These are phyloP conservation scores for Violaceomyces palustris DNA, from an alignment of 1,284 basidiomycete genomes.

Conservation along the genomic window DNA sequence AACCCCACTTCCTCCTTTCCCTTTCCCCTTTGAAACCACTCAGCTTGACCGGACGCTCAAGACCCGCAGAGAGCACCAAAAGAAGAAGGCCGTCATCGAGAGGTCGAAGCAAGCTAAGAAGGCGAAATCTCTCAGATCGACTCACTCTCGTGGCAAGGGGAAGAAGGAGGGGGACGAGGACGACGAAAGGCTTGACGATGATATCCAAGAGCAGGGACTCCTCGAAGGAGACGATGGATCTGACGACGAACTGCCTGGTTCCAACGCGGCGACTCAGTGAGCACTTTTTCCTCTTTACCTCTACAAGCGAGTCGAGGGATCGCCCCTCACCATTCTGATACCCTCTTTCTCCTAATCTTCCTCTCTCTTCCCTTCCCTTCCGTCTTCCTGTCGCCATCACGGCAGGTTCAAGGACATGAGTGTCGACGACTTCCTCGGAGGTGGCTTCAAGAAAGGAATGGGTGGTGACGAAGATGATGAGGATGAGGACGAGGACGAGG, in stretches of 20 bases:
- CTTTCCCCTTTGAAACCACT: conserved; percentile 3
- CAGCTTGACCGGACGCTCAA: conserved; percentile 45
- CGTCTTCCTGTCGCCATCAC: no score
- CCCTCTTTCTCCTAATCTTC: no score
- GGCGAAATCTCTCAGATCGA: conserved; percentile 23
- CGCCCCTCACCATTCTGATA: no score
- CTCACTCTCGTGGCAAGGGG: conserved; percentile 6
- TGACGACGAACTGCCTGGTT: no score
- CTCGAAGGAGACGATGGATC: conserved; percentile 1
- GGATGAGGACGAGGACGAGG: conserved; percentile 23
- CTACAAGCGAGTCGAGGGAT: no score
- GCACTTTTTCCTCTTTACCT: no score
- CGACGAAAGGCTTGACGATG: conserved; percentile 12
- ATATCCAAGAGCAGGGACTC: conserved; percentile 4
- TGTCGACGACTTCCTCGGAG: conserved; percentile 49
- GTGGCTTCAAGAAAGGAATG: conserved; percentile 44
- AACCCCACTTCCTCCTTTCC: not conserved
- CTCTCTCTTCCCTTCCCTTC: no score
- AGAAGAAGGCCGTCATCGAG: conserved; percentile 41
- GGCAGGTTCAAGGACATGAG: conserved; percentile 27
- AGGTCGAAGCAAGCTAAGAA: conserved; percentile 22
- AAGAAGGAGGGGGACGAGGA: conserved; percentile 17
- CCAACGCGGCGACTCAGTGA: no score
- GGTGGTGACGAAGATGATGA: conserved; percentile 17
- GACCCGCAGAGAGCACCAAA: conserved; percentile 39